Conservation (phyloP, 2,329 filamentous ascomycete genomes). For the Sporothrix brunneoviolacea region DNA sequence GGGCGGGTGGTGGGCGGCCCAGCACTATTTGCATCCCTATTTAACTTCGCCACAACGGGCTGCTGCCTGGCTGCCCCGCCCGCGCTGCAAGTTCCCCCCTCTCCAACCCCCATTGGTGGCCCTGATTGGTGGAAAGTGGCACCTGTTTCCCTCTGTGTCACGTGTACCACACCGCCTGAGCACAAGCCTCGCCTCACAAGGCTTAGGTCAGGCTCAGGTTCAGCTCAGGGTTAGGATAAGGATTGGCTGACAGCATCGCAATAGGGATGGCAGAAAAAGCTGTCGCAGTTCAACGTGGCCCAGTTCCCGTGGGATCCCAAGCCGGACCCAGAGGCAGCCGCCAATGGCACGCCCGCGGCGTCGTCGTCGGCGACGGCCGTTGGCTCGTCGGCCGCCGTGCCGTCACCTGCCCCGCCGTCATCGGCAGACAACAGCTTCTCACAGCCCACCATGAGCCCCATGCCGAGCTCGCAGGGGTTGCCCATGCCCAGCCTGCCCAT, state of each 20-base stretch:
- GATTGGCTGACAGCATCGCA: conserved; percentile 10
- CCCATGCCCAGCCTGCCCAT: conserved; percentile 25
- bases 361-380: neutral
- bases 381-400: conserved; percentile 14
- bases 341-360: conserved; percentile 18
- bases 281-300: conserved; percentile 77
- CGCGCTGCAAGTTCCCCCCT: neutral
- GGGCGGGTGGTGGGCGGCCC: conserved; percentile 40
- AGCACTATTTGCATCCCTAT: conserved; percentile 49
- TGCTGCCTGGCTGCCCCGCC: neutral
- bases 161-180: too few species aligned
- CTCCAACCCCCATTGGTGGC: too few species aligned
- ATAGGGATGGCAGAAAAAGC: conserved; percentile 90
- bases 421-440: conserved; percentile 23
- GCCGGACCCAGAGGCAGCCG: conserved; percentile 47
- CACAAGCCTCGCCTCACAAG: too few species aligned
- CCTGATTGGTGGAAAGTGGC: neutral
- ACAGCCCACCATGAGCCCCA: conserved; percentile 31
- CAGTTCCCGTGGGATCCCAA: conserved; percentile 93
- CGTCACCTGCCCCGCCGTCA: conserved; percentile 17
- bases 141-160: neutral
- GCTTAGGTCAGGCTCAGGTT: too few species aligned
- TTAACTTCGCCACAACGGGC: conserved; percentile 33
- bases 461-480: conserved; percentile 23
- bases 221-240: too few species aligned